Percentiles rank a stretch among this genome's conserved stretches.
phyloP scores from a whole-genome alignment of 2,329 filamentous ascomycete genomes.

The Aspergillus phoenicis region DNA sequence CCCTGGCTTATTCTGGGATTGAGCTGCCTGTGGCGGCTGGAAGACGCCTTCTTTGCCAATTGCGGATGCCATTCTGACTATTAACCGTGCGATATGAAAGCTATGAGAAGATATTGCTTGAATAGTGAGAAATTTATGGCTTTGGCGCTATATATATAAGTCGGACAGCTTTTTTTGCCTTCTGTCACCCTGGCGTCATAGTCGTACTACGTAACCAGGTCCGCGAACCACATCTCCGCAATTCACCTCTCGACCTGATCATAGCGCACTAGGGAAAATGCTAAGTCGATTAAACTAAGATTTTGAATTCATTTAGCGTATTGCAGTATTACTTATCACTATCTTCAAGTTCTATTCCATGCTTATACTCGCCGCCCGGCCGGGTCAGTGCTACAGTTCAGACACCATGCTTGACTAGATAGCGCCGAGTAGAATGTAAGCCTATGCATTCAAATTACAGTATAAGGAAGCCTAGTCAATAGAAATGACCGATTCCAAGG shows the following conservation, averaged over 20 bases:
- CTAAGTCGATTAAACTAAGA: not conserved
- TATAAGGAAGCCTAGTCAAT: too few relatives aligned
- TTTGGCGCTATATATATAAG: not conserved
- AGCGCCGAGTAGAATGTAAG: too few relatives aligned
- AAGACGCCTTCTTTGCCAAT: conserved; percentile 30
- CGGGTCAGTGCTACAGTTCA: too few relatives aligned
- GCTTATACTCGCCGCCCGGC: too few relatives aligned
- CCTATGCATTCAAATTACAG: too few relatives aligned
- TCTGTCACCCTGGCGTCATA: conserved; percentile 32
- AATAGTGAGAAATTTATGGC: not conserved
- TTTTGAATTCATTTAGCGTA: too few relatives aligned
- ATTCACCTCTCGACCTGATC: not conserved
- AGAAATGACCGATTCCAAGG: too few relatives aligned
- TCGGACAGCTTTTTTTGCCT: not conserved
- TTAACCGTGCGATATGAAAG: not conserved
- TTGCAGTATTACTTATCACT: too few relatives aligned
- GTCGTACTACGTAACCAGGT: conserved; percentile 14
- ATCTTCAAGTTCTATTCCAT: too few relatives aligned
- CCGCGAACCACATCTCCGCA: not conserved
- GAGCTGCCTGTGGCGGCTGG: conserved; percentile 23
- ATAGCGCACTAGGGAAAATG: not conserved
- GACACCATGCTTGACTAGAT: too few relatives aligned
- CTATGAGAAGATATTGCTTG: not conserved
- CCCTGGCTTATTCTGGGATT: conserved; percentile 34
- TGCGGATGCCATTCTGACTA: conserved; percentile 24